Base-by-base conservation (phyloP, 2,329 filamentous ascomycete species). In the Colletotrichum cuscutae region DNA sequence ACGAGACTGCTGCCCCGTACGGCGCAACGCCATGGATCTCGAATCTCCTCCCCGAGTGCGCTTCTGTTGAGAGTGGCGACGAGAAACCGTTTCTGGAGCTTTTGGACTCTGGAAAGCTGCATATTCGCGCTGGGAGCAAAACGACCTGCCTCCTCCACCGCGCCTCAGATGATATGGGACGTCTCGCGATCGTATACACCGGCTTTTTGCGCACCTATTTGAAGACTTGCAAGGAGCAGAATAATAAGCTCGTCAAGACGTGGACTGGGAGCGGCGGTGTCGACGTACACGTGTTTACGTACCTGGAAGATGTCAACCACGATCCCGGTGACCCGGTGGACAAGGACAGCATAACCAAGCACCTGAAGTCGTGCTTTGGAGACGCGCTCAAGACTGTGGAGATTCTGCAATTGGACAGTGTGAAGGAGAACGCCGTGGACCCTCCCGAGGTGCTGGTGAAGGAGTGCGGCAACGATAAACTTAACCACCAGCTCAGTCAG, bases 221-320 rank as follows among this genome's bases (percentile, higher is more conserved):
- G 30, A 59, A 76, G 35, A 76, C 75, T 2, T 76, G 75, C 63
- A 63, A 67, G 58, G 75, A 65, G 2, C 75, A 76, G 49, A 67
- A 74, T 15, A 67, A 74, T 15, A 75, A 76, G 63, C 69, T 76
- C 19, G 74, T 75, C 28, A 72, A 76, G 46, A 65, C 68, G 11
- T 76, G 75, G 75, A 70, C 72, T 6, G 75, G 74, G 30, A 71
- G 46, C 57, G 75, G 74, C 19, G 75, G 74, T 4, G 75, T 68
- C n/a, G 75, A 76, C 35, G 58, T 76, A 30, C 74, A 76, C 60
- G 64, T 76, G n/a, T 76, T 74, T 32, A 68, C 74, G 6, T 76
- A 76, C 59, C 35, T 70, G 11, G 74, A 75, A 53, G 75, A 76
- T n/a, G 75, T 63, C 32, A 52, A 68, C 24, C 71, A 76, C 58